A percentile compares a stretch with the other conserved stretches of the same genome.
phyloP scores from a whole-genome alignment of 495 filamentous ascomycete species.

The Aspergillus funiculosus region DNA sequence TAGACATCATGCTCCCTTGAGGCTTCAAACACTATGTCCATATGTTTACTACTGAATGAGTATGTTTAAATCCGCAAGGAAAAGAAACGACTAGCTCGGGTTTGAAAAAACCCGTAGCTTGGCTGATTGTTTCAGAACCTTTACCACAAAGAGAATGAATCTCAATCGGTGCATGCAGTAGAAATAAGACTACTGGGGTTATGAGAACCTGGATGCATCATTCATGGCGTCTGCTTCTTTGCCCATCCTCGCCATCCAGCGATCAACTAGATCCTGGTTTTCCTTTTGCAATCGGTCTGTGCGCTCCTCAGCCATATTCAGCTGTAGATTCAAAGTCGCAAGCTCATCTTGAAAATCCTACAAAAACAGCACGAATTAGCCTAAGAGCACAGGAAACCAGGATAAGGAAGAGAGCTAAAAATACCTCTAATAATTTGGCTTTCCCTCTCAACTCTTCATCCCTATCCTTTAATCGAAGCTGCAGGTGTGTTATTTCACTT shows the following conservation, averaged over 20 bases:
- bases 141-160: not conserved
- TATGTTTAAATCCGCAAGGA: too few species aligned
- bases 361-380: too few species aligned
- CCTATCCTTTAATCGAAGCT: slow-evolving; percentile 63
- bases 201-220: slow-evolving; percentile 47
- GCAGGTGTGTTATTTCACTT: slow-evolving; percentile 54
- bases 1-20: too few species aligned
- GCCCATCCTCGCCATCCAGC: slow-evolving; percentile 84
- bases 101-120: too few species aligned
- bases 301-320: slow-evolving; percentile 76
- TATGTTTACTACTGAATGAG: too few species aligned
- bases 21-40: too few species aligned
- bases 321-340: slow-evolving; percentile 74
- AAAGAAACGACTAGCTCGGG: too few species aligned
- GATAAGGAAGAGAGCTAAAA: slow-evolving; percentile 11
- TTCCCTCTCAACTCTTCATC: slow-evolving; percentile 84
- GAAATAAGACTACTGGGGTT: not conserved
- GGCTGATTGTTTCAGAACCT: too few species aligned
- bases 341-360: slow-evolving; percentile 88
- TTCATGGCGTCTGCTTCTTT: slow-evolving; percentile 89
- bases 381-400: too few species aligned
- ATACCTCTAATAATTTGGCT: slow-evolving; percentile 69
- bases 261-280: slow-evolving; percentile 79
- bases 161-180: not conserved
- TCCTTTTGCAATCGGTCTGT: slow-evolving; percentile 64